phyloP scores from a whole-genome alignment of 495 filamentous ascomycete genomes.

The Barbatosphaeria neglecta region DNA sequence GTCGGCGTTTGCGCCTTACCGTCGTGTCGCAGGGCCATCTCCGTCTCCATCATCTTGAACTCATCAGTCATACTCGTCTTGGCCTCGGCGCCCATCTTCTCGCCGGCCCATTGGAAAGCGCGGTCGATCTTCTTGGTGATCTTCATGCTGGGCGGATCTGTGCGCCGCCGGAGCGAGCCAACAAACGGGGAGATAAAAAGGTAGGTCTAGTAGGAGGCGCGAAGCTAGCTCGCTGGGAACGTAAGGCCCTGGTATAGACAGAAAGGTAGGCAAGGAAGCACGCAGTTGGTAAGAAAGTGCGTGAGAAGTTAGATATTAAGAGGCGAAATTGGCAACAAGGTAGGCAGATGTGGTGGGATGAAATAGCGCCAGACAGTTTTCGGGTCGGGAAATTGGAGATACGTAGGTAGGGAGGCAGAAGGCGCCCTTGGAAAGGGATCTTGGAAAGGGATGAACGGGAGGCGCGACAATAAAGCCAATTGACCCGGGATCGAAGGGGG shows the following conservation, averaged over 20 bases:
- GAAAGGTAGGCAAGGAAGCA: neutral
- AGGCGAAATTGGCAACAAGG: no score
- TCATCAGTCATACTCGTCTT: conserved; percentile 85
- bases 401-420: neutral
- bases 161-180: no score
- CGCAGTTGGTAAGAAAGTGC: no score
- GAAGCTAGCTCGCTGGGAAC: neutral
- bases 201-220: neutral
- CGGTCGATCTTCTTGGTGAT: conserved; percentile 94
- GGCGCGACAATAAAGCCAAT: neutral
- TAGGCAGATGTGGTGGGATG: no score
- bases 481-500: neutral
- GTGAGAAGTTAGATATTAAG: no score
- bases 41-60: conserved; percentile 84
- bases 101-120: conserved; percentile 96
- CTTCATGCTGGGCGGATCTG: conserved; percentile 57
- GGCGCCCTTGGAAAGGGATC: neutral
- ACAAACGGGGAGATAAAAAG: no score
- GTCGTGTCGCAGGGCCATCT: conserved; percentile 86
- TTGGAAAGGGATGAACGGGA: neutral
- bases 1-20: conserved; percentile 55
- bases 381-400: no score
- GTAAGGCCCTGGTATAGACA: neutral
- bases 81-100: conserved; percentile 89
- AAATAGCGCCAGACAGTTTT: no score